Evolutionary conservation across 148 eudicot genomes (phyloP).

Genomic region (Oxyria digyna): DNA sequence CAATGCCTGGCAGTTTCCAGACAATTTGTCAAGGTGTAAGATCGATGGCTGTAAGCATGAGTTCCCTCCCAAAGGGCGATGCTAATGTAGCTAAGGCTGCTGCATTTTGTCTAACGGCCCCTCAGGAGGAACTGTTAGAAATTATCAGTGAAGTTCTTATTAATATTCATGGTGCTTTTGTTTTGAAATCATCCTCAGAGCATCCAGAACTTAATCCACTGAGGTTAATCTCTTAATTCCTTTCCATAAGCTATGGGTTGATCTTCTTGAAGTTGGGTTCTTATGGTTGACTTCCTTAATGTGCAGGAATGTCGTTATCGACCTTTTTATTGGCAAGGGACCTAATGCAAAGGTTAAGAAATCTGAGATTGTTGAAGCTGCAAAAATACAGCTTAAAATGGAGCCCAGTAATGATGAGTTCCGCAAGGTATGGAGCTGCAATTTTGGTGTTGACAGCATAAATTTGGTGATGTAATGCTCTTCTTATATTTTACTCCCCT

Average conservation of each 20-base stretch:
- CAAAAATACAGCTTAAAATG: slow-evolving; percentile 45
- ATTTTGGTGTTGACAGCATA: background rate
- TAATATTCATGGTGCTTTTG: slow-evolving; percentile 57
- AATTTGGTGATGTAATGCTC: background rate
- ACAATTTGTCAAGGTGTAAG: slow-evolving; percentile 60
- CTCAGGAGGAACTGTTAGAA: slow-evolving; percentile 50
- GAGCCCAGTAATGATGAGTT: slow-evolving; percentile 39
- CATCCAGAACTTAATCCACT: slow-evolving; percentile 48
- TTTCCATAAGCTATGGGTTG: background rate
- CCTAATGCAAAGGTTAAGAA: slow-evolving; percentile 72
- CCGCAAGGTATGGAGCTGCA: slow-evolving; percentile 38
- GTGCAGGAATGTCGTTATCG: slow-evolving; percentile 58
- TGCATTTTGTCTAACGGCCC: slow-evolving; percentile 43
- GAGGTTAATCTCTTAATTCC: slow-evolving; percentile 34
- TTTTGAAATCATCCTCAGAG: slow-evolving; percentile 55
- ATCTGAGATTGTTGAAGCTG: slow-evolving; percentile 63
- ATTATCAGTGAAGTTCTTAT: slow-evolving; percentile 48
- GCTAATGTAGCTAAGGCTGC: slow-evolving; percentile 41
- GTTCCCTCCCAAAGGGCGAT: slow-evolving; percentile 28
- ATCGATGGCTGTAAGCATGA: slow-evolving; percentile 45
- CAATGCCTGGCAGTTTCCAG: slow-evolving; percentile 34
- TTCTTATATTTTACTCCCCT: background rate
- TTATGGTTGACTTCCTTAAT: background rate
- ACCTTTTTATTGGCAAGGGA: slow-evolving; percentile 51
- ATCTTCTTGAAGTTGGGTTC: background rate